Evolutionary conservation across 805 yeast species (phyloP), one percentile per base, ranked within the genome.

Genomic region (Kockiozyma suomiensis): DNA sequence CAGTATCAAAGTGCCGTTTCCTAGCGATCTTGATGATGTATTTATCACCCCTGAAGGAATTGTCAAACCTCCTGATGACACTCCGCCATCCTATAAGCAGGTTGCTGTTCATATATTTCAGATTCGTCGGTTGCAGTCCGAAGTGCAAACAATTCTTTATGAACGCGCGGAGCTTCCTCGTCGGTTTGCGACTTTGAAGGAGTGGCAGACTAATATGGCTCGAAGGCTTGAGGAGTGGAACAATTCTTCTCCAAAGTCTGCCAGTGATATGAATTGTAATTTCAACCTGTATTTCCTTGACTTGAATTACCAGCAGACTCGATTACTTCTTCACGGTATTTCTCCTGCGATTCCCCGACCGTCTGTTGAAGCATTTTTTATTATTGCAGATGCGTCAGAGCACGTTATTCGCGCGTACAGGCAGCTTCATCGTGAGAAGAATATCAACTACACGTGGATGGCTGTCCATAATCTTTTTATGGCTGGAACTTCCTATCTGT

Each of bases 391-490:
- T 26, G 82, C 92, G 0, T 82, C 94, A 1, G 81, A 81, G 66
- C 86, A 85, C 46, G 81, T 90, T 37, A 85, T 90, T 54, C 75
- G 78, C 35, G 80, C 85, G 32, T 91, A 88, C 70, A 75, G 80
- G 51, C 81, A 81, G 53, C 74, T 91, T 40, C 82, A 81, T 66
- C 72, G 76, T n/a, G 78, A 78, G 30, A 82, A 81, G 67, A 77
- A 82, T 49, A 80, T 90, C 61, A 90, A 90, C 72, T 91, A 88
- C 73, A 89, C 97, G 0, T 91, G 97, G 97, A 92, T 91, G 1
- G 94, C 96, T 0, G 92, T 90, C 2, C 96, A 90, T 72, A 90
- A 90, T 70, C 76, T 90, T 55, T 90, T 90, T 70, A 86, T 88
- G 87, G 92, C 96, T 0, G 96, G 96, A 0, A 87, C 93, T 28